Evolutionary conservation across 1,284 basidiomycete genomes (phyloP), one percentile per base, ranked within the genome.

Genomic region (Baeospora myosura): DNA sequence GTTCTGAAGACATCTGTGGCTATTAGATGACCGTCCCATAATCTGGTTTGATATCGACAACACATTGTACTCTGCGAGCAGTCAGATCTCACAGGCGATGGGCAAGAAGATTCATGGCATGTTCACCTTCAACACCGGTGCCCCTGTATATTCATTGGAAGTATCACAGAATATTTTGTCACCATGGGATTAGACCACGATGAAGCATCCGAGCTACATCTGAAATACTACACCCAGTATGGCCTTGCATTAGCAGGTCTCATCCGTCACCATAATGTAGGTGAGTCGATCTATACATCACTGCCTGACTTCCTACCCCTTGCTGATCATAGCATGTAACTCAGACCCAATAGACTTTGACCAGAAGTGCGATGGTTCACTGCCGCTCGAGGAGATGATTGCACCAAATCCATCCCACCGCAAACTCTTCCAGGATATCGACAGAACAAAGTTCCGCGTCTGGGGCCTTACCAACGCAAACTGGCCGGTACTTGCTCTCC

Each of bases 21-120:
- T 37, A 14, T 16, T 32, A 58, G 78, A 81, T 67, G 72, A 78
- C 44, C 70, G 77, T 16, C 58, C 58, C 45, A 64, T 88, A 36
- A 68, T 88, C 26, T 90, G 83, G 76, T 78, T 92, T 45, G 89
- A 92, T 57, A 88, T 92, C 48, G 89, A 92, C 62, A 90, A 91
- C 54, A 90, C 88, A 1, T 69, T 90, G 11, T 91, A 91, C 61
- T 85, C 84, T 12, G 75, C 83, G 1, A 82, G 74, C 54, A 69
- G 78, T 8, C 78, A 66, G 52, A 80, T 85, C 40, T 70, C 75
- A 16, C 38, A 40, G 18, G 38, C 38, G 14, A 40, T 40, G 38
- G 38, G 38, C 6, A 7, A 26, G 38, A 40, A 40, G 36, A 92
- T 92, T 41, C 85, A 88, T 52, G 74, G 85, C 81, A 50, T 43